Base-by-base conservation (phyloP, 495 filamentous ascomycete species). In the Aspergillus panamensis region DNA sequence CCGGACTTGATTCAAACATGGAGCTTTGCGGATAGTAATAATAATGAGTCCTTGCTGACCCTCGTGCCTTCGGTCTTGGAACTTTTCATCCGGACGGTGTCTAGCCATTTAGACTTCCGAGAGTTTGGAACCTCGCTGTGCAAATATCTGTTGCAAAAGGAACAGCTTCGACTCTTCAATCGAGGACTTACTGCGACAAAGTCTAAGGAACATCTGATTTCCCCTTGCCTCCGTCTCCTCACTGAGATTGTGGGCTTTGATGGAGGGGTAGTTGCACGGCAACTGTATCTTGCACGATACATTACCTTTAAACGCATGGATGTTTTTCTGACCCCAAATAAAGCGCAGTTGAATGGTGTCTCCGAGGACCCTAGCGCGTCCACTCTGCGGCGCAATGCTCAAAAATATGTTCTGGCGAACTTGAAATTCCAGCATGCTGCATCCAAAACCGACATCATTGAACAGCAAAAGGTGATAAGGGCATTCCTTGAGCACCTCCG, bases 141-240 rank as follows among this genome's bases (percentile, higher is more conserved):
- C 74, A 84, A 86, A 58, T 84, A 85, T 40, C 67, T 96, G 30
- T 69, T 96, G 37, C 84, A 88, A 55, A 86, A 85, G 62, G 82
- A 84, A 8, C 87, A 92, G 53, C 75, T 88, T 47, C 84, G 87
- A 57, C 75, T 93, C 10, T 76, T 96, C 32, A 82, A 86, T 33
- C 82, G 85, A 54, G 88, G 86, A 45, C 67, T 96, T 52, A 86
- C 84, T 2, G 84, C 88, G 4, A 81, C 83, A 3, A 90, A 87
- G 66, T 75, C 80, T 3, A 96, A 93, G 64, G 87, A 92, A 35
- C 88, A 88, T 73, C 74, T 96, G 40, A 92, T 97, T 58, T 91
- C 88, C 3, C 90, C 92, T 0, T 89, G 85, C 42, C 69, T 97
- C 44, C 82, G 91, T 56, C 77, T 97, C 47, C 78, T 97, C 48